These are phyloP conservation scores for Xylaria sp. DNA, from an alignment of 2,329 filamentous ascomycete genomes.

Conservation along the genomic window DNA sequence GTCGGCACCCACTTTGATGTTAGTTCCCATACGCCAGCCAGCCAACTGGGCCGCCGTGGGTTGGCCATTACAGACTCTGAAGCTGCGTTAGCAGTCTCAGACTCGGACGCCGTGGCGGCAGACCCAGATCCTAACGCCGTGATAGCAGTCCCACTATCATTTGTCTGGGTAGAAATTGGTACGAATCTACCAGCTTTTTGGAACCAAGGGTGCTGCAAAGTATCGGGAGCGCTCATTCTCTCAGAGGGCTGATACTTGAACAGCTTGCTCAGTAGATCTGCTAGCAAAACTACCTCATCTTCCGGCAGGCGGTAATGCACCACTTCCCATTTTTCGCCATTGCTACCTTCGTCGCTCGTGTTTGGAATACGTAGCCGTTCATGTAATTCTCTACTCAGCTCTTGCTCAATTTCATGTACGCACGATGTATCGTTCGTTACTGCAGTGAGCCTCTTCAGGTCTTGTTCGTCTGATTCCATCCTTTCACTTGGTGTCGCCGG, in stretches of 20 bases:
- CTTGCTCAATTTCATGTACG: background rate
- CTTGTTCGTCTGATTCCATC: background rate
- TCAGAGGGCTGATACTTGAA: conserved; percentile 20
- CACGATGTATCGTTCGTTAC: background rate
- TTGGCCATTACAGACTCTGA: background rate
- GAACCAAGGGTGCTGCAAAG: conserved; percentile 31
- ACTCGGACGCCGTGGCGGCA: too few relatives aligned
- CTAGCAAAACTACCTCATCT: conserved; percentile 15
- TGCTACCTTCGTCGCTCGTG: background rate
- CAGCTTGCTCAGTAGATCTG: conserved; percentile 23
- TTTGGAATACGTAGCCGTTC: background rate
- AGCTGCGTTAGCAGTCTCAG: too few relatives aligned
- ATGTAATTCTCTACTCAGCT: background rate
- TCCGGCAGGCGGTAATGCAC: conserved; percentile 12
- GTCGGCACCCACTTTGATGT: background rate
- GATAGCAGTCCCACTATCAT: background rate
- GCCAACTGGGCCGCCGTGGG: too few relatives aligned
- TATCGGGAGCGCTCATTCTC: background rate
- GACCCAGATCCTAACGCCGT: background rate
- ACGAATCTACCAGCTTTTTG: background rate
- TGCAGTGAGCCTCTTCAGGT: background rate
- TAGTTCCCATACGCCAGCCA: background rate
- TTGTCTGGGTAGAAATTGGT: background rate
- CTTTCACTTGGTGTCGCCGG: background rate
- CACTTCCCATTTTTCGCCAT: background rate